These are phyloP conservation scores for Periconia macrospinosa DNA, from an alignment of 2,329 filamentous ascomycete species.

Conservation along the genomic window DNA sequence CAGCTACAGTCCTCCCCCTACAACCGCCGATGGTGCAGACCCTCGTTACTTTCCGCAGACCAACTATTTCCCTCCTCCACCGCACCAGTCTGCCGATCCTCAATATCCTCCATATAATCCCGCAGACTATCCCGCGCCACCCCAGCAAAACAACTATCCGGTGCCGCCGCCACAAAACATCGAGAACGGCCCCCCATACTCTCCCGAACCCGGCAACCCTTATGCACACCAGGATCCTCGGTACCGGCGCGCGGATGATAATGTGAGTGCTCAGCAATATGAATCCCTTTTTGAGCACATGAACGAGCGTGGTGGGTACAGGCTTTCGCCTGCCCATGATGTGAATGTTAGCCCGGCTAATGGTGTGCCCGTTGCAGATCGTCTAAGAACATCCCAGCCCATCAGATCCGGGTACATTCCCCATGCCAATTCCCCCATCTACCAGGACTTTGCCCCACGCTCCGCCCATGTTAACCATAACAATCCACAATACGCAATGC, in stretches of 20 bases:
- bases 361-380: conserved; percentile 18
- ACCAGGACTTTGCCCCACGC: neutral
- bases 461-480: neutral
- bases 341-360: conserved; percentile 14
- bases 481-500: too few relatives aligned
- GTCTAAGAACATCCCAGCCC: conserved; percentile 17
- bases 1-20: conserved; percentile 41
- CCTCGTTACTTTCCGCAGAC: conserved; percentile 49
- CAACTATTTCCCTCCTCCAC: conserved; percentile 55
- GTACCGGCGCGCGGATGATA: conserved; percentile 45
- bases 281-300: conserved; percentile 31
- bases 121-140: conserved; percentile 43
- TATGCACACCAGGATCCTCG: conserved; percentile 33
- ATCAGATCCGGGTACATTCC: neutral
- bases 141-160: neutral
- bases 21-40: conserved; percentile 32
- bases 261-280: conserved; percentile 52
- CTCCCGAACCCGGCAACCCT: conserved; percentile 30
- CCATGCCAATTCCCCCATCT: neutral
- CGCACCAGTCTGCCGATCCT: conserved; percentile 30
- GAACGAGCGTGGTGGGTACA: conserved; percentile 39
- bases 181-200: conserved; percentile 29
- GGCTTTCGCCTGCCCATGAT: conserved; percentile 27
- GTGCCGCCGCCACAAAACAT: conserved; percentile 23
- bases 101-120: conserved; percentile 43